Percentiles rank a stretch among this genome's conserved stretches.
Conservation (phyloP, 768 basidiomycete species). For the Tulasnella sp. region DNA sequence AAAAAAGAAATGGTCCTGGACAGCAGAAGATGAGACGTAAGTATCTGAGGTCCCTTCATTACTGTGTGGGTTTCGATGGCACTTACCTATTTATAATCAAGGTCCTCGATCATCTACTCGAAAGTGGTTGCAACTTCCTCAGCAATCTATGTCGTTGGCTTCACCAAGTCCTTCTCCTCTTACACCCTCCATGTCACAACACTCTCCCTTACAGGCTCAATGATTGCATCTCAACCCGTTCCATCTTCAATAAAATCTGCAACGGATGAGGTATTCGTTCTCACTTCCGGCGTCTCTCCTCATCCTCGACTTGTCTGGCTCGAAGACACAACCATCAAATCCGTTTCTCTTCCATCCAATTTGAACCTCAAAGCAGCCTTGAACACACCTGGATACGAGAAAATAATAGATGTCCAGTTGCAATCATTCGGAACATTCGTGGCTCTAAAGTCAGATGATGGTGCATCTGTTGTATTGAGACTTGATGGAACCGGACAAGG, state of each 20-base stretch:
- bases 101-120: conserved; percentile 52
- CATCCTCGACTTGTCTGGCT: conserved; percentile 39
- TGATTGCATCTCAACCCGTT: conserved; percentile 38
- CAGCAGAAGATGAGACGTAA: conserved; percentile 53
- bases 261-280: conserved; percentile 28
- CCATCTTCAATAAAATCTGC: conserved; percentile 36
- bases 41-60: conserved; percentile 20
- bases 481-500: conserved; percentile 31
- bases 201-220: conserved; percentile 40
- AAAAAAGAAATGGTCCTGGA: conserved; percentile 55
- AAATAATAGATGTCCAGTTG: conserved; percentile 51
- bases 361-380: conserved; percentile 27
- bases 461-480: conserved; percentile 42
- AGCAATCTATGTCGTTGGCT: conserved; percentile 45
- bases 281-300: conserved; percentile 23
- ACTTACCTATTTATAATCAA: conserved; percentile 24
- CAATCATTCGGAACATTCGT: conserved; percentile 45
- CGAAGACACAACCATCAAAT: conserved; percentile 37
- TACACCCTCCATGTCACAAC: conserved; percentile 57
- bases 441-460: conserved; percentile 42
- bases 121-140: conserved; percentile 41
- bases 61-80: too few species aligned
- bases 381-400: conserved; percentile 31
- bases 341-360: conserved; percentile 37
- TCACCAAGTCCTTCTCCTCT: conserved; percentile 37